Percentiles rank a stretch among this genome's conserved stretches.
Evolutionary conservation across 129 eudicot species (phyloP).

Genomic region (Escallonia herrerae): DNA sequence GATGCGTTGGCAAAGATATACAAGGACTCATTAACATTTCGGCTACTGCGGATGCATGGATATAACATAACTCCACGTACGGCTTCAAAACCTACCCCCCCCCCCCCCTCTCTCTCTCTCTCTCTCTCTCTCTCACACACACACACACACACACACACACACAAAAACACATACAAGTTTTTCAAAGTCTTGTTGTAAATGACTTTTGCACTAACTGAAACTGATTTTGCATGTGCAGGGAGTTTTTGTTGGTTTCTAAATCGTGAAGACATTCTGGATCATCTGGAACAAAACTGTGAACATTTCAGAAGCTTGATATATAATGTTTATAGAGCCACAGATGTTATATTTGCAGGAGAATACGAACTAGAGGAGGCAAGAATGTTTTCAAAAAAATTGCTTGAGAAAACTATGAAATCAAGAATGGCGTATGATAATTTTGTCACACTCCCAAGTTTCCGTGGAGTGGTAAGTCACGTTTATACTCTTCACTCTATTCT

Average conservation of each 20-base stretch:
- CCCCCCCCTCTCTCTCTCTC: too few species aligned
- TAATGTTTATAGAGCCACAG: slow-evolving; percentile 49
- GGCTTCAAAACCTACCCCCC: neutral
- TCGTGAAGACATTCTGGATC: slow-evolving; percentile 17
- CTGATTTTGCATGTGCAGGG: slow-evolving; percentile 20
- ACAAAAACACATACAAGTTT: neutral
- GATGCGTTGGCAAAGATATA: slow-evolving; percentile 20
- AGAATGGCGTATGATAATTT: slow-evolving; percentile 17
- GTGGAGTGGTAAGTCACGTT: slow-evolving; percentile 33
- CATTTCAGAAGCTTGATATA: slow-evolving; percentile 28
- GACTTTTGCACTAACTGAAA: neutral
- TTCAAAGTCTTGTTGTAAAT: too few species aligned
- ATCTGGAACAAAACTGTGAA: slow-evolving; percentile 28
- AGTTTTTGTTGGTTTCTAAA: slow-evolving; percentile 54
- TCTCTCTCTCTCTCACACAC: too few species aligned
- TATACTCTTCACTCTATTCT: too few species aligned
- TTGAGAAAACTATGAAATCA: slow-evolving; percentile 17
- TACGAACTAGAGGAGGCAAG: slow-evolving; percentile 39
- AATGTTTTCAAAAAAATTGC: slow-evolving; percentile 43
- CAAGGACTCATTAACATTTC: slow-evolving; percentile 56
- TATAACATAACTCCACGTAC: slow-evolving; percentile 36
- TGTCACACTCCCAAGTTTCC: slow-evolving; percentile 22
- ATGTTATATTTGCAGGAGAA: slow-evolving; percentile 46
- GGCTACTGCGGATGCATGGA: slow-evolving; percentile 51
- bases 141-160: too few species aligned